Evolutionary conservation across 257 asterid species (phyloP), one percentile per base, ranked within the genome.

Genomic region (Nicotiana paniculata): DNA sequence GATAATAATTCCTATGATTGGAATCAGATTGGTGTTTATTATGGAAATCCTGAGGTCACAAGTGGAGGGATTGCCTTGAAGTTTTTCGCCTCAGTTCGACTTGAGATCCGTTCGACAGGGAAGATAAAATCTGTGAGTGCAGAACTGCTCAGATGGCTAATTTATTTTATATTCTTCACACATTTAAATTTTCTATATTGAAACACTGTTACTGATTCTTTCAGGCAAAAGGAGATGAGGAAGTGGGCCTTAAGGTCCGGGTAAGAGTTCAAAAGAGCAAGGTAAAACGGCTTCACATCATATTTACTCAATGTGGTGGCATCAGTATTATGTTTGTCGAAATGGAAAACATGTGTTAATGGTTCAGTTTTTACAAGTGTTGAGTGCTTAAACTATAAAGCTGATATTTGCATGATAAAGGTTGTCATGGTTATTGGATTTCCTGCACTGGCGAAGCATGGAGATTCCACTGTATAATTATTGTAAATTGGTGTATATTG

Each of bases 221-320:
- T 61, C 80, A 96, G 99, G 92, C 83, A 77, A 94, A 93, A 88
- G 97, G 98, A 90, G 99, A 96, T 83, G 99, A 94, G 86, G 98
- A 94, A 66, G 77, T 96, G 77, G 98, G 99, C 61, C 86, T 96
- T 81, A 96, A 92, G 87, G 99, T 93, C 82, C 99, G 98, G 17
- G 99, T 96, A 80, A 89, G 99, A 90, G 97, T 96, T 91, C 99
- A 96, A 77, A 96, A 96, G 92, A 96, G 98, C 82, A 96, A 96
- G 99, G 98, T 91, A 85, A 84, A 77, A 46, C 12, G 39, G 46
- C 55, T 74, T 35, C 61, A 26, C 2, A 11, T 77, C 48, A 28
- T 77, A 39, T 46, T 32, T 37, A 67, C 51, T 55, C 51, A 39
- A 53, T 24, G 82, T 77, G 46, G 75, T 62, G 37, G 21, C 81